These are phyloP conservation scores for Rhodotorula graminis DNA, from an alignment of 768 basidiomycete genomes.

Conservation along the genomic window DNA sequence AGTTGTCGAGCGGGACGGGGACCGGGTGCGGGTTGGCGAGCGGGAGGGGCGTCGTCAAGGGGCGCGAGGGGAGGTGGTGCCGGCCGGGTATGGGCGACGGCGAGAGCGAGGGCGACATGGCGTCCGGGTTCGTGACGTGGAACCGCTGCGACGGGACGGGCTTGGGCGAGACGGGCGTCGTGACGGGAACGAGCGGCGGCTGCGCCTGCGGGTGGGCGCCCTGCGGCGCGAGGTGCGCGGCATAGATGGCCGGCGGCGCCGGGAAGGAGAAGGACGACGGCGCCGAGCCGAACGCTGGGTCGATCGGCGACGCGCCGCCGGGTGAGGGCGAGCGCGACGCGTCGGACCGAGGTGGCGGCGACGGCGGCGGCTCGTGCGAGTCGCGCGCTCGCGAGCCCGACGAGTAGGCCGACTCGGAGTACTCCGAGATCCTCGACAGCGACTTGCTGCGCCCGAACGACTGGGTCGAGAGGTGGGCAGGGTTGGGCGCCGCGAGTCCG, in stretches of 20 bases:
- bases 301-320: conserved; percentile 4
- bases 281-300: not conserved
- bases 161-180: not conserved
- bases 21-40: not conserved
- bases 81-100: not conserved
- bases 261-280: conserved; percentile 13
- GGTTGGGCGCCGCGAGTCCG: not conserved
- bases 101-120: not conserved
- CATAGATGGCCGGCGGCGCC: not conserved
- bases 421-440: conserved; percentile 24
- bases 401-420: conserved; percentile 31
- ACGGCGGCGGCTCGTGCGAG: conserved; percentile 4
- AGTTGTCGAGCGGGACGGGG: conserved; percentile 29
- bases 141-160: not conserved
- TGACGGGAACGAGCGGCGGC: not conserved
- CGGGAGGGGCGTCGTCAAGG: conserved; percentile 27
- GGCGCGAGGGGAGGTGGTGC: conserved; percentile 30
- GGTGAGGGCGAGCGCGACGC: not conserved
- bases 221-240: not conserved
- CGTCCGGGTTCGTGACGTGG: not conserved
- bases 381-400: conserved; percentile 5
- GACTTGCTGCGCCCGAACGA: not conserved
- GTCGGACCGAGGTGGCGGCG: not conserved
- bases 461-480: conserved; percentile 12
- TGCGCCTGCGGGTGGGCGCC: not conserved